These are phyloP conservation scores for Metschnikowia baotianmanensis DNA, from an alignment of 805 yeast genomes.

Conservation along the genomic window DNA sequence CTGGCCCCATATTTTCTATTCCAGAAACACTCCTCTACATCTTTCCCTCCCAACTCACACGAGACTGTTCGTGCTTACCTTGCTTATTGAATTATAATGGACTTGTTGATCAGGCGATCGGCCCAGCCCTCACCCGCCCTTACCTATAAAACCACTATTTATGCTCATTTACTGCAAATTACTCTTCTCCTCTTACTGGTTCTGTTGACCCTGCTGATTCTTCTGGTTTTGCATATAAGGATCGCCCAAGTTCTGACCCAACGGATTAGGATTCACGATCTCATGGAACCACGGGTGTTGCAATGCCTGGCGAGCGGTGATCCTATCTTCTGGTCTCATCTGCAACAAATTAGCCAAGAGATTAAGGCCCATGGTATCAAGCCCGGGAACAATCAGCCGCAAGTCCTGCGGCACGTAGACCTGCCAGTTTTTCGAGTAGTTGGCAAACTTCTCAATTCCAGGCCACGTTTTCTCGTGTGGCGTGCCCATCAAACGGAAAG, in stretches of 20 bases:
- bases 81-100: too few relatives aligned
- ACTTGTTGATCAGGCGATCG: too few relatives aligned
- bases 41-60: too few relatives aligned
- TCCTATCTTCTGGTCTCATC: conserved; percentile 60
- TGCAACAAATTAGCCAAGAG: conserved; percentile 57
- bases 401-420: conserved; percentile 88
- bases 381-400: conserved; percentile 60
- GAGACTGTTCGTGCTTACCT: too few relatives aligned
- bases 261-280: conserved; percentile 45
- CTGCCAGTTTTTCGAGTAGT: conserved; percentile 81
- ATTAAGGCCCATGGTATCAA: conserved; percentile 69
- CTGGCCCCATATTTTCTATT: too few relatives aligned
- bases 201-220: conserved; percentile 15
- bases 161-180: too few relatives aligned
- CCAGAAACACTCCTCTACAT: too few relatives aligned
- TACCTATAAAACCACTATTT: too few relatives aligned
- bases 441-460: conserved; percentile 86
- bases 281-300: conserved; percentile 84
- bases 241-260: conserved; percentile 31
- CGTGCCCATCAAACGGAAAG: conserved; percentile 92
- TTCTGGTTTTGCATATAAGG: conserved; percentile 29
- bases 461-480: conserved; percentile 98
- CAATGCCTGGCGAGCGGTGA: conserved; percentile 58
- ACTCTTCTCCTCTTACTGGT: not conserved
- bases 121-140: too few relatives aligned